Evolutionary conservation across 192 early-diverging fungal species (phyloP).

Genomic region (Rhizoclosmatium globosum): DNA sequence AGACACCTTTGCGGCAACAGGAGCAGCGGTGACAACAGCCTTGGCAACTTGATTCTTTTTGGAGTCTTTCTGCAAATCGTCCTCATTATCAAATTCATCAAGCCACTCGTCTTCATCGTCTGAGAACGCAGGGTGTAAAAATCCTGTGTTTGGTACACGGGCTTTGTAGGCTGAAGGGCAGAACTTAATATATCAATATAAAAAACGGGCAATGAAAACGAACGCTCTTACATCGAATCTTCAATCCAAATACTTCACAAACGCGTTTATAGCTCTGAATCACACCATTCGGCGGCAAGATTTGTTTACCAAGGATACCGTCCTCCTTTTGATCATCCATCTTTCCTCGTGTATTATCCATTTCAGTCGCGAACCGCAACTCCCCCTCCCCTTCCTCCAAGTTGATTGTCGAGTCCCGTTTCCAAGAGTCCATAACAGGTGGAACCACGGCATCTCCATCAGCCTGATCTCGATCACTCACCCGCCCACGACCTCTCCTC

Average conservation of each 20-base stretch:
- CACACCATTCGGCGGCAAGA: constrained; percentile 57
- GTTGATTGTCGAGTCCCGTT: constrained; percentile 10
- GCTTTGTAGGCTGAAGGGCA: not conserved
- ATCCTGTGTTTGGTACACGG: constrained; percentile 7
- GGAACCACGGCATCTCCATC: too few relatives aligned
- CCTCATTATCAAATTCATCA: constrained; percentile 51
- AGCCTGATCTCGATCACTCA: too few relatives aligned
- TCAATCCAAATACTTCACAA: constrained; percentile 75
- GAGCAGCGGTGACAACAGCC: not conserved
- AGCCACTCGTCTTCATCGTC: constrained; percentile 62
- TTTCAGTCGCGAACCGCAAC: constrained; percentile 17
- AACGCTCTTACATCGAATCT: constrained; percentile 50
- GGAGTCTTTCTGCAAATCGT: constrained; percentile 41
- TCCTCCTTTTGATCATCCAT: constrained; percentile 14
- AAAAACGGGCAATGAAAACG: not conserved
- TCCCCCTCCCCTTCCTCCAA: constrained; percentile 20
- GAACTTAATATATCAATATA: not conserved
- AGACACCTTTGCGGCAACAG: not conserved
- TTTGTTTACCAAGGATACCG: not conserved
- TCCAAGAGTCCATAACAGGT: constrained; percentile 9
- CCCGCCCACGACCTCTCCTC: not conserved
- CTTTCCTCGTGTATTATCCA: constrained; percentile 34
- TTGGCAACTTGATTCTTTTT: not conserved
- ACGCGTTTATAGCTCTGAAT: constrained; percentile 72
- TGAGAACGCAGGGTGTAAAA: constrained; percentile 29